Evolutionary conservation across 208 protist genomes (phyloP), one percentile per base, ranked within the genome.

Genomic region (Leishmania tarentolae): DNA sequence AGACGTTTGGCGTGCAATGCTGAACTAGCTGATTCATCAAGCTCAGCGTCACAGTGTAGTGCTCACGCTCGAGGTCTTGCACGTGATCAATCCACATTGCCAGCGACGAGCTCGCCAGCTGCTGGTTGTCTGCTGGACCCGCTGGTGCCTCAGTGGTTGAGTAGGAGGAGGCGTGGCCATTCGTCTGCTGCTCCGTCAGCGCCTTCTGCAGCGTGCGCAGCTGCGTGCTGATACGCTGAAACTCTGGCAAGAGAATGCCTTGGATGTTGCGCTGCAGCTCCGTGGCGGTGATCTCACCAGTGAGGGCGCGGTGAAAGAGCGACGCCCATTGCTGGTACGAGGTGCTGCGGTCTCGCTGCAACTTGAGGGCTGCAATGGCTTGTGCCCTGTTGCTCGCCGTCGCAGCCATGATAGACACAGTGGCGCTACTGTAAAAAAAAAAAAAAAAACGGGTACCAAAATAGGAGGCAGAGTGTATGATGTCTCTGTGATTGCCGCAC

Each of bases 301-400:
- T 65, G 28, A 97, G 63, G n/a, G 85, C 87, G 44, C 74, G 66
- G 81, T 88, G 83, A 81, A 94, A 92, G 44, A 87, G 82, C 3
- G 75, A 69, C 35, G 87, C 87, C 92, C 92, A 95, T 28, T 80
- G 68, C 31, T 92, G 87, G 84, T 95, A 96, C 21, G 85, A 61
- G 71, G 85, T 72, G 72, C 92, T 96, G 47, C 94, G 94, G 59
- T 90, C 80, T 40, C 88, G 85, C 79, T 96, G 94, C 42, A 91
- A 79, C 72, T 75, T 35, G 24, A 93, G 75, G n/a, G 85, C 87
- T 11, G 78, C 40, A 65, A 82, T 71, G 50, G 75, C 56, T 15
- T 59, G 71, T 15, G 17, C 68, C 7, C 31, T 61, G 52, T 44
- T 40, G n/a, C 52, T 61, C 7, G 52, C 7, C 50, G 50, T 57